A percentile compares a stretch with the other conserved stretches of the same genome.
These are phyloP conservation scores for Entophlyctis luteolus DNA, from an alignment of 192 early-diverging fungal species.

Conservation along the genomic window DNA sequence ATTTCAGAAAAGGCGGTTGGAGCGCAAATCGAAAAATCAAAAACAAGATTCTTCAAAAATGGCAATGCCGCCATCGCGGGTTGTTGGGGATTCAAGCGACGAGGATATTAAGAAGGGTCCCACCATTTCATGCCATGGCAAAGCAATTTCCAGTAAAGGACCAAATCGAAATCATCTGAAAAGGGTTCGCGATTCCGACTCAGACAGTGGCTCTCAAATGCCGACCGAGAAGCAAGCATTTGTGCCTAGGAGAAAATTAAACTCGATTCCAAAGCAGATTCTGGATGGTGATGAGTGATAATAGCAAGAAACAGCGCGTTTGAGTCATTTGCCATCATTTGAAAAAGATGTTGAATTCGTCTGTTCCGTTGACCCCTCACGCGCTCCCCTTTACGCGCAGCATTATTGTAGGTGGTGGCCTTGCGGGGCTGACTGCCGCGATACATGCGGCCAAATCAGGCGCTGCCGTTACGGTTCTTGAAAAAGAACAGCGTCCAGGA, in stretches of 20 bases:
- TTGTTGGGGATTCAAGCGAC: not conserved
- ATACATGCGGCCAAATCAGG: constrained; percentile 37
- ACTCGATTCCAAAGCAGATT: no score
- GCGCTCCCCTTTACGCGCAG: constrained; percentile 6
- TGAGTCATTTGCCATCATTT: not conserved
- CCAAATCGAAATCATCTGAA: not conserved
- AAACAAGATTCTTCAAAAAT: not conserved
- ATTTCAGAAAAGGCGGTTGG: not conserved
- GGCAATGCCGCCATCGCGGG: not conserved
- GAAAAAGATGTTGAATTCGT: not conserved
- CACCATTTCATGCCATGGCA: not conserved
- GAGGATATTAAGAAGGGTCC: not conserved
- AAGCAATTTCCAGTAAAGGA: not conserved
- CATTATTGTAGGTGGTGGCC: constrained; percentile 74
- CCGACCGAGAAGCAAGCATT: not conserved
- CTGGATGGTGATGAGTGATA: not conserved
- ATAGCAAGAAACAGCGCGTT: not conserved
- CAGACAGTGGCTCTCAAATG: not conserved
- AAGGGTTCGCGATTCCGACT: not conserved
- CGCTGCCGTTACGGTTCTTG: constrained; percentile 62
- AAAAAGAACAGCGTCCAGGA: constrained; percentile 64
- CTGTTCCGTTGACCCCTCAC: not conserved
- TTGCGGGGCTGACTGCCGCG: constrained; percentile 70
- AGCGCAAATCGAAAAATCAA: not conserved
- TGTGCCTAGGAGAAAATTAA: no score